Percentiles rank a stretch among this genome's conserved stretches.
phyloP scores from a whole-genome alignment of 306 rosid species.

The Trifolium pratense region DNA sequence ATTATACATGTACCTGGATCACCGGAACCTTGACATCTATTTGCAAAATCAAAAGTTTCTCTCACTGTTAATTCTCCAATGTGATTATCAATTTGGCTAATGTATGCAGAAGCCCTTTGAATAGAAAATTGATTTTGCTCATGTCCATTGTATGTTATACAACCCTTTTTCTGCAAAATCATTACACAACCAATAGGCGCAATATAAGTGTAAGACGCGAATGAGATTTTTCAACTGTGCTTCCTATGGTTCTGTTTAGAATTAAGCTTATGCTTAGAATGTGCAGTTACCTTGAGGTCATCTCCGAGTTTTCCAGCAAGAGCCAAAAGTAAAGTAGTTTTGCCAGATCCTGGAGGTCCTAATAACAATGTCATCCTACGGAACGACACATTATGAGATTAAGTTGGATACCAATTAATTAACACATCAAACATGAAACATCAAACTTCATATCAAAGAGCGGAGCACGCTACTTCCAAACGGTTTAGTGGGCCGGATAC shows the following conservation, averaged over 20 bases:
- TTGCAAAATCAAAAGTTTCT: conserved; percentile 94
- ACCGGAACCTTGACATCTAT: conserved; percentile 85
- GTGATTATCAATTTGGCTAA: conserved; percentile 85
- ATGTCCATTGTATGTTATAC: conserved; percentile 71
- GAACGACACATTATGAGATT: conserved; percentile 6
- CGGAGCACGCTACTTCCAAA: no score
- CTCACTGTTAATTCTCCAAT: conserved; percentile 79
- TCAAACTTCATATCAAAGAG: no score
- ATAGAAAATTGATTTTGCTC: conserved; percentile 64
- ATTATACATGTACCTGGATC: conserved; percentile 57
- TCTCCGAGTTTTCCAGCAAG: conserved; percentile 77
- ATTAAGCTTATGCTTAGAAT: background rate
- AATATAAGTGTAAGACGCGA: background rate
- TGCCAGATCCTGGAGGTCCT: conserved; percentile 91
- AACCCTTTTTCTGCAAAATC: conserved; percentile 62
- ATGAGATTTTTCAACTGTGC: background rate
- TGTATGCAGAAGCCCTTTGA: conserved; percentile 92
- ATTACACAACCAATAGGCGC: background rate
- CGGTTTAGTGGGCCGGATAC: no score
- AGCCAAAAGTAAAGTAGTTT: conserved; percentile 77
- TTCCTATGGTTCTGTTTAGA: background rate
- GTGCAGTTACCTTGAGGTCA: conserved; percentile 57
- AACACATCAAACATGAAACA: background rate
- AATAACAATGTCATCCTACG: conserved; percentile 83
- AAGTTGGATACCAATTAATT: background rate